Evolutionary conservation across 345 rosid genomes (phyloP).

Genomic region (Lenwebbia sp.): DNA sequence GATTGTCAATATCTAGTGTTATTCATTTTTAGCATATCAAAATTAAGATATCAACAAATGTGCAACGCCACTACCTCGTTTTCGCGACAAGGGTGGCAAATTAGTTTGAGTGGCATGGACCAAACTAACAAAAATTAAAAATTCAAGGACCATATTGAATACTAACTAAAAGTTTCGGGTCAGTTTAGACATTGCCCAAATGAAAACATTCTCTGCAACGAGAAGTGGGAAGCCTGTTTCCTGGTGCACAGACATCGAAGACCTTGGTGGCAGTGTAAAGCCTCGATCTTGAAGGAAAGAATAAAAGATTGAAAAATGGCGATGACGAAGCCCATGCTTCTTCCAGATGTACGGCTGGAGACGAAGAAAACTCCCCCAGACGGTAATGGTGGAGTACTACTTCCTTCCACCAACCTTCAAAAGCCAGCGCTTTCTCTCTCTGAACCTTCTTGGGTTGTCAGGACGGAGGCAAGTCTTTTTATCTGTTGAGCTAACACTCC

Average conservation of each 20-base stretch:
- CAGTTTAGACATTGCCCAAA: background rate
- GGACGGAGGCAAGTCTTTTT: constrained; percentile 42
- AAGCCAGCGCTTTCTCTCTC: constrained; percentile 21
- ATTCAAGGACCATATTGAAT: background rate
- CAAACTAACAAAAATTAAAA: background rate
- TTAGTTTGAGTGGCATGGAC: background rate
- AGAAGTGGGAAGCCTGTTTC: background rate
- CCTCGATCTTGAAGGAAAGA: background rate
- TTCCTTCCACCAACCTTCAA: background rate
- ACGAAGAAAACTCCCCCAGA: background rate
- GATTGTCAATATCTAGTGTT: background rate
- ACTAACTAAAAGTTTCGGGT: background rate
- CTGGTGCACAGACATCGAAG: background rate
- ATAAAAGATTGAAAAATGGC: background rate
- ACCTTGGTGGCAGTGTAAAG: background rate
- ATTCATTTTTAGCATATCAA: background rate
- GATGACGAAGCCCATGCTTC: constrained; percentile 2
- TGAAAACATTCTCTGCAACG: background rate
- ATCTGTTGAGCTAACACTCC: background rate
- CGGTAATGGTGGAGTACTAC: constrained; percentile 3
- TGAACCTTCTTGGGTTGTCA: constrained; percentile 67
- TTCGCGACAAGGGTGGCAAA: background rate
- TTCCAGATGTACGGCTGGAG: constrained; percentile 1
- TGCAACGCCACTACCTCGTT: background rate
- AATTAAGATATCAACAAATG: background rate